These are phyloP conservation scores for Lachnellula arida DNA, from an alignment of 2,329 filamentous ascomycete species.

Conservation along the genomic window DNA sequence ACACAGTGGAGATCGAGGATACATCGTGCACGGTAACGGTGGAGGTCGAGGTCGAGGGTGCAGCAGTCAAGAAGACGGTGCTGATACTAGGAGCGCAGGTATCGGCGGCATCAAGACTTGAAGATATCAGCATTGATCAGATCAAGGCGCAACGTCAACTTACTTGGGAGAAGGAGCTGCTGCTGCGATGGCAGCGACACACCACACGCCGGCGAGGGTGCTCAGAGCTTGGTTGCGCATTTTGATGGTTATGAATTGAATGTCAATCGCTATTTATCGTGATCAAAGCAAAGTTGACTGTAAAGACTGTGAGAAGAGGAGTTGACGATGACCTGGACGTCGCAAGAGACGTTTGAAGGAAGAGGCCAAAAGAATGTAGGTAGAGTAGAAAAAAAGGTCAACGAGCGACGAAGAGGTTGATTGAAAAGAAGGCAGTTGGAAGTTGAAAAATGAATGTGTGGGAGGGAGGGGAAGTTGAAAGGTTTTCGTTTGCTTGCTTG, in stretches of 20 bases:
- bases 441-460: neutral
- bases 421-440: neutral
- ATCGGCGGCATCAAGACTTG: conserved; percentile 5
- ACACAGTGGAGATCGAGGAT: conserved; percentile 14
- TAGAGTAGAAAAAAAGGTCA: neutral
- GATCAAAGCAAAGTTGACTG: conserved; percentile 1
- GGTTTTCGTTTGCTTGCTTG: neutral
- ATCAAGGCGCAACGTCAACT: conserved; percentile 5
- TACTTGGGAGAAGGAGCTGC: conserved; percentile 17
- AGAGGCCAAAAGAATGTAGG: conserved; percentile 1
- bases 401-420: neutral
- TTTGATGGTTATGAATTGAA: conserved; percentile 9
- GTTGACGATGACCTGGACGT: neutral
- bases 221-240: conserved; percentile 21
- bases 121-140: conserved; percentile 6
- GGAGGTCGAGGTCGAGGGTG: conserved; percentile 7
- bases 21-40: conserved; percentile 17
- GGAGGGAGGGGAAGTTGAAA: neutral
- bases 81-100: conserved; percentile 12
- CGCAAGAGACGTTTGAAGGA: neutral
- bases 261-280: neutral
- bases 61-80: conserved; percentile 20
- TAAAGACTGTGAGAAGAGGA: neutral
- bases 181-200: conserved; percentile 16
- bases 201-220: conserved; percentile 7